Evolutionary conservation across 1,284 basidiomycete genomes (phyloP).

Genomic region (Exobasidium rhododendri): DNA sequence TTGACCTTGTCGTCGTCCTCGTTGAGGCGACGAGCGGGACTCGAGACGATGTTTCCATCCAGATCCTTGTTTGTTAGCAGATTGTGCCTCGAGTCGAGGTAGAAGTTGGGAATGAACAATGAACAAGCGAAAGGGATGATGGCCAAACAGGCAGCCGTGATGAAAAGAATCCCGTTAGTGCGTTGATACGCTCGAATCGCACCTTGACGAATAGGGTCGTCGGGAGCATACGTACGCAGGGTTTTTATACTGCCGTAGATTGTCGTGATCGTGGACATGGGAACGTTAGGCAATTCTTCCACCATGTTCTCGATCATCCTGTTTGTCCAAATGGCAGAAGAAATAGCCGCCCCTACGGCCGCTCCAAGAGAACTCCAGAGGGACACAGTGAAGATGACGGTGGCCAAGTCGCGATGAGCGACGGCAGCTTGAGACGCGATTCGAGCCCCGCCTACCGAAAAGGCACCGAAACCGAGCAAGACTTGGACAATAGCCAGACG

Average conservation of each 20-base stretch:
- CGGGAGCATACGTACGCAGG: constrained; percentile 14
- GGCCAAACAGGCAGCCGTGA: constrained; percentile 20
- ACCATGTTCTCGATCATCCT: constrained; percentile 38
- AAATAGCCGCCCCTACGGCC: constrained; percentile 53
- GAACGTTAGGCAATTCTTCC: constrained; percentile 57
- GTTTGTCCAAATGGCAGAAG: constrained; percentile 53
- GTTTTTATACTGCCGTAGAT: constrained; percentile 21
- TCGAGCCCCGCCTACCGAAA: constrained; percentile 54
- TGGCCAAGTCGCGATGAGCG: constrained; percentile 56
- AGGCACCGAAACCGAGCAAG: constrained; percentile 47
- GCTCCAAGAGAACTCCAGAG: constrained; percentile 57
- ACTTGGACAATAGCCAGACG: constrained; percentile 39
- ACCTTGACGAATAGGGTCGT: constrained; percentile 12
- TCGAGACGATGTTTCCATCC: constrained; percentile 6
- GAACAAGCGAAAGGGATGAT: constrained; percentile 55
- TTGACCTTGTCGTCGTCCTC: background rate
- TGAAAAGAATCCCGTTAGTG: constrained; percentile 9
- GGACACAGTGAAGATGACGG: constrained; percentile 54
- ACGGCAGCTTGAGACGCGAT: constrained; percentile 55
- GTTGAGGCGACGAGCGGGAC: background rate
- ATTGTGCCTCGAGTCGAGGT: constrained; percentile 58
- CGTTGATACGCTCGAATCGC: constrained; percentile 21
- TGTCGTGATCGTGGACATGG: constrained; percentile 21
- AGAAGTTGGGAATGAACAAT: constrained; percentile 55
- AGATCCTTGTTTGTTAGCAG: constrained; percentile 34